Evolutionary conservation across 2,329 filamentous ascomycete genomes (phyloP), one percentile per base, ranked within the genome.

Genomic region (Thelonectria discophora): DNA sequence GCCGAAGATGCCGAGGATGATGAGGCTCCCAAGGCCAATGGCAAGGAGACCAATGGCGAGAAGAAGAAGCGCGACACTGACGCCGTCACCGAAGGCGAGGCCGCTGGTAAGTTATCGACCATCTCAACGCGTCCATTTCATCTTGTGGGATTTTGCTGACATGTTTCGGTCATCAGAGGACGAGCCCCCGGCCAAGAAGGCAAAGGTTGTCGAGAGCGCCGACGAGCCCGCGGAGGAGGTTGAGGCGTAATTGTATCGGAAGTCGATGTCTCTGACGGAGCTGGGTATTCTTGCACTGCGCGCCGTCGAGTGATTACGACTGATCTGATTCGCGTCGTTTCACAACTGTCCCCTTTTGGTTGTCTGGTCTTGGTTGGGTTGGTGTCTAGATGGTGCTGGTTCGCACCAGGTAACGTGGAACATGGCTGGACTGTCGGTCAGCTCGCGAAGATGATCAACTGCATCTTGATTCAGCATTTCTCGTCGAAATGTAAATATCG

Each of bases 1-100:
- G 67, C 53, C 4, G 71, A 68, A 6, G 74, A 72, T 6, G 69
- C 63, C 3, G 69, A 67, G 2, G 73, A 71, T 0, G 72, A 65
- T 18, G 70, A 64, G 1, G 74, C 74, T 6, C 54, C 37, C 43
- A 66, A 70, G 48, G 67, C 67, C 21, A 68, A 73, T 18, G 66
- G 68, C 6, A 42, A 42, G 15, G 72, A 75, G 17, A 64, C 66
- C 27, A 66, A 68, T 18, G 65, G 68, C 40, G 64, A 72, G 60
- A 67, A 69, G 27, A 58, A 52, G 46, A 60, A 60, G 52, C 58
- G 58, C 48, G 46, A 50, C 46, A 50, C 50, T n/a, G 58, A 55
- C 12, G 40, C 51, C 18, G 39, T 52, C 39, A 51, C 45, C 52
- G 58, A 55, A 30, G 57, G 32, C 6, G 40, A 54, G 8, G n/a